Evolutionary conservation across 257 asterid genomes (phyloP).

Genomic region (Solanum pimpinellifolium): DNA sequence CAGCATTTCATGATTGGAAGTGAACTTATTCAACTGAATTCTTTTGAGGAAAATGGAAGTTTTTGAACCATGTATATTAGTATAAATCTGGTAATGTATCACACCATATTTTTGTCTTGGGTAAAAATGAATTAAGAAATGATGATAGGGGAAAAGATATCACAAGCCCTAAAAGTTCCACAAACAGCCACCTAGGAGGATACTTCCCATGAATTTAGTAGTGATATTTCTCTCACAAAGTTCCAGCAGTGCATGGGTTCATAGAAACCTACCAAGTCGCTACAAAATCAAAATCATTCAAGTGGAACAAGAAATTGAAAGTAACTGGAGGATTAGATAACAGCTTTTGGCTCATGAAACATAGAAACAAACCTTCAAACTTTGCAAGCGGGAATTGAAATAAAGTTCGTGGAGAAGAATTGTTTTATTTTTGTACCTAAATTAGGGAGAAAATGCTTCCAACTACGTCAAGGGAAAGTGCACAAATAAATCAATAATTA

Average conservation of each 20-base stretch:
- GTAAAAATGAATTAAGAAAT: background rate
- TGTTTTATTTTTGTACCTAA: background rate
- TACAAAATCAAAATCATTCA: background rate
- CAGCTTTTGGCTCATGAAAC: background rate
- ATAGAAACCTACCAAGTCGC: background rate
- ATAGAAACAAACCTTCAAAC: background rate
- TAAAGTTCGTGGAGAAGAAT: background rate
- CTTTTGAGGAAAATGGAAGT: background rate
- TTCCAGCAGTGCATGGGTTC: background rate
- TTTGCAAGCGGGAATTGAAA: background rate
- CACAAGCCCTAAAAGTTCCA: background rate
- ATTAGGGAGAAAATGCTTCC: background rate
- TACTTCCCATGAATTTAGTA: background rate
- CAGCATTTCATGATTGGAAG: background rate
- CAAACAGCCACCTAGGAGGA: background rate
- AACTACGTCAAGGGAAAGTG: background rate
- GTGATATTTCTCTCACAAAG: background rate
- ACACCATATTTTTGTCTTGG: background rate
- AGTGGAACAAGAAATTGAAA: background rate
- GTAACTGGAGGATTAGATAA: background rate
- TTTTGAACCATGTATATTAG: background rate
- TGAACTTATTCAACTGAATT: background rate
- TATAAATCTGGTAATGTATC: background rate
- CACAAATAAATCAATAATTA: background rate
- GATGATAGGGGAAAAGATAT: background rate